Base-by-base conservation (phyloP, 2,329 filamentous ascomycete species). In the Aspergillus brasiliensis region DNA sequence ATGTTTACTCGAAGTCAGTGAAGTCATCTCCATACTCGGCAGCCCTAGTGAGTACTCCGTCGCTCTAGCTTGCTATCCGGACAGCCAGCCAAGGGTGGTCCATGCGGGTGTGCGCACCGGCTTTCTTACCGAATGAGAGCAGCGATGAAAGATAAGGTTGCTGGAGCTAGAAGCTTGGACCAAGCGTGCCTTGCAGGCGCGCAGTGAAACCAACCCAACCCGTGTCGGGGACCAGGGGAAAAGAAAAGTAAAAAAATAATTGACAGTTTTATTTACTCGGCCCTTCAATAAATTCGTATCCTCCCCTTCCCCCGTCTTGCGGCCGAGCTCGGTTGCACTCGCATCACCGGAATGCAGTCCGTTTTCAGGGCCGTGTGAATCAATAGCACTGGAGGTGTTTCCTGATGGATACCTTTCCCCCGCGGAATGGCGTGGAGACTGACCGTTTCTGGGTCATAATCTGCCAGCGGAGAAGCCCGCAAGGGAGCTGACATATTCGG, bases 131-230 rank as follows among this genome's bases (percentile, higher is more conserved):
- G 38, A 57, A 47, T 40, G 19, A 27, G 55, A 59, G 47, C 28
- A n/a, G 23, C 31, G 27, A 25, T 31, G 23, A 52, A 25, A 56
- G 61, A 63, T 61, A 59, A 63, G 59, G 59, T 63, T 63, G 61
- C 38, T 49, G 56, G 56, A 53, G 57, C 58, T 40, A 44, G 56
- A 52, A 56, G 60, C 58, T 62, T 51, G 51, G 60, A 46, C 60
- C 57, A 62, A 54, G 46, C 23, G 54, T 62, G 51, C 58, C 61
- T 62, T 62, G 55, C 61, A 62, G 57, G 59, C 31, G 38, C 51
- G 40, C 37, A 42, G 52, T 31, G 59, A 47, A 48, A 51, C 40
- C 38, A 59, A 28, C 37, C 48, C 37, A 53, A 27, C 58, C 49
- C 58, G 47, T 56, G 60, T 60, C 55, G 46, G 60, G 52, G 46